Base-by-base conservation (phyloP, 805 yeast genomes). In the Nakazawaea ambrosiae region DNA sequence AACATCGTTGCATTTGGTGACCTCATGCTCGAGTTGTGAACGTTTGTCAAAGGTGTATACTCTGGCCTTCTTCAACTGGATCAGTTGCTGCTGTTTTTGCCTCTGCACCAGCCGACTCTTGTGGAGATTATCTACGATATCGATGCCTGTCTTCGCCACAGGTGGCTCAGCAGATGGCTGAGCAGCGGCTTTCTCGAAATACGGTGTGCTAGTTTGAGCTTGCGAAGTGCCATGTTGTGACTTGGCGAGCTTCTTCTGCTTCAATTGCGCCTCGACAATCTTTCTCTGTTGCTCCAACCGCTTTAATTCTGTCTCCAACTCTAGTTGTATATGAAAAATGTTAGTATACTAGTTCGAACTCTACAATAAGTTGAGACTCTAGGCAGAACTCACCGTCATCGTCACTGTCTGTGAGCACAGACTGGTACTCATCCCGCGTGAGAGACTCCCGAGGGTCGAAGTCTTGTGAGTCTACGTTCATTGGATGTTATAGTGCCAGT, bases 1-100 rank as follows among this genome's bases (percentile, higher is more conserved):
- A n/a, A 46, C 46, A 9, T 11, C 25, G 11, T 27, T 22, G 60
- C 67, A 12, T 27, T 33, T 12, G 17, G 12, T 11, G 29, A 20
- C 14, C 7, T 31, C 30, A 8, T 19, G n/a, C 5, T 33, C 35
- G 17, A 28, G n/a, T 8, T 28, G 33, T 1, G 10, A 17, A 16
- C n/a, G 19, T 7, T 33, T 30, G 8, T 31, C 33, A 31, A 39
- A 39, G 4, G 42, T 39, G 26, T 26, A 34, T 1, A 39, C 39
- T 18, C 42, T 15, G 5, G 31, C 11, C 14, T 23, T 32, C 10
- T 37, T 26, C 27, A 36, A 20, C 27, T 36, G 35, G 6, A 30
- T 16, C 36, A 34, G 27, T 10, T 31, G 11, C 11, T 17, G 25
- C 15, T 31, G 18, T 19, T 39, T 30, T 14, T 16, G 26, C n/a